A percentile compares a stretch with the other conserved stretches of the same genome.
Conservation (phyloP, 768 basidiomycete genomes). For the Termitomyces bulborhizus region DNA sequence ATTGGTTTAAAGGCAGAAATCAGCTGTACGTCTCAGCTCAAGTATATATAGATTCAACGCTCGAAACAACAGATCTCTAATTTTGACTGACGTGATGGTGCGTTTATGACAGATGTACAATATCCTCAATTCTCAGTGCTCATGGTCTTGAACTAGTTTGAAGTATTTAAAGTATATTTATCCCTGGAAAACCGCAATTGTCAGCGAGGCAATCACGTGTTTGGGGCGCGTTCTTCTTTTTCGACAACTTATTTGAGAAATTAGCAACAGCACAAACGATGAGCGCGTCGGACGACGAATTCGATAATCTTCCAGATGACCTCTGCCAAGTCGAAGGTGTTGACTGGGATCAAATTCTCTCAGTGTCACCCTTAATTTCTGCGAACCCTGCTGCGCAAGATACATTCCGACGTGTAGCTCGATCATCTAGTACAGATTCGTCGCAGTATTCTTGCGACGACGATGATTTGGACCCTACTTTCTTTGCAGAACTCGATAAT, state of each 20-base stretch:
- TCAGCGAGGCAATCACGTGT: constrained; percentile 1
- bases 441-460: constrained; percentile 23
- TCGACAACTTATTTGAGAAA: not conserved
- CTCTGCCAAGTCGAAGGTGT: constrained; percentile 46
- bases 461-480: constrained; percentile 27
- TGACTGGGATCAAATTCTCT: constrained; percentile 36
- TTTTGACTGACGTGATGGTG: constrained; percentile 1
- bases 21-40: not conserved
- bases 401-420: constrained; percentile 1
- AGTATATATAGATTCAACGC: constrained; percentile 6
- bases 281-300: constrained; percentile 43
- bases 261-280: not conserved
- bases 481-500: constrained; percentile 38
- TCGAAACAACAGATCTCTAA: constrained; percentile 9
- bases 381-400: constrained; percentile 23
- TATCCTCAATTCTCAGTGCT: not conserved
- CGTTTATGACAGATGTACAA: constrained; percentile 3
- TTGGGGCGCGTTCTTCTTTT: not conserved
- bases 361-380: constrained; percentile 11
- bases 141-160: not conserved
- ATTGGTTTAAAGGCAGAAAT: constrained; percentile 2
- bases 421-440: constrained; percentile 13
- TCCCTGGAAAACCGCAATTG: too few relatives aligned
- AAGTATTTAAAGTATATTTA: not conserved
- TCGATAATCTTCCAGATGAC: constrained; percentile 45